A percentile compares a stretch with the other conserved stretches of the same genome.
These are phyloP conservation scores for Colletotrichum orbiculare DNA, from an alignment of 2,329 filamentous ascomycete species.

Conservation along the genomic window DNA sequence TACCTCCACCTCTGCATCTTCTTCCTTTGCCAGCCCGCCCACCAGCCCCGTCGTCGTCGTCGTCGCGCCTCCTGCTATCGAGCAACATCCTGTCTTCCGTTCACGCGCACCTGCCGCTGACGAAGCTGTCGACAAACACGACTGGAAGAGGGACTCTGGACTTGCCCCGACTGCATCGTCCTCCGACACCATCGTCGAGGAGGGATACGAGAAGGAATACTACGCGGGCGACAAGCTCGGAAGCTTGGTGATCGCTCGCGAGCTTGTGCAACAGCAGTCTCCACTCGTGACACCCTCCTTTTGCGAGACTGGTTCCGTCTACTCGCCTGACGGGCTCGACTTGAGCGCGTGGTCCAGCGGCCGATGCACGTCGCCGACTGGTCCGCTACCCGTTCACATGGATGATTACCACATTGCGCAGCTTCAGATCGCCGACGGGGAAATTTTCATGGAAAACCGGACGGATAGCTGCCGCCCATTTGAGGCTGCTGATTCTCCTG, in stretches of 20 bases:
- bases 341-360: conserved; percentile 9
- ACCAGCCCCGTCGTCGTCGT: conserved; percentile 47
- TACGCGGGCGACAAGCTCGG: conserved; percentile 41
- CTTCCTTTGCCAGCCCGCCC: conserved; percentile 35
- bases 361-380: conserved; percentile 23
- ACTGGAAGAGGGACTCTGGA: conserved; percentile 67
- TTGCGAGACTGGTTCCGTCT: conserved; percentile 46
- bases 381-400: conserved; percentile 13
- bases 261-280: conserved; percentile 34
- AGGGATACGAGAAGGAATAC: conserved; percentile 54
- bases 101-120: conserved; percentile 36
- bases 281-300: conserved; percentile 29
- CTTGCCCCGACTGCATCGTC: conserved; percentile 59
- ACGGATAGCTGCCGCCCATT: conserved; percentile 40
- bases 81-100: conserved; percentile 66
- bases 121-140: conserved; percentile 45
- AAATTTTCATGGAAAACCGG: conserved; percentile 41
- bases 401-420: conserved; percentile 21
- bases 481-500: conserved; percentile 37
- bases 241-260: neutral
- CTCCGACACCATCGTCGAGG: conserved; percentile 52
- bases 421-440: conserved; percentile 19
- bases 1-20: conserved; percentile 29
- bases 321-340: conserved; percentile 38
- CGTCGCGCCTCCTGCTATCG: conserved; percentile 51